Percentiles rank a stretch among this genome's conserved stretches.
Evolutionary conservation across 2,329 filamentous ascomycete species (phyloP).

Genomic region (Hypoxylon sp.): DNA sequence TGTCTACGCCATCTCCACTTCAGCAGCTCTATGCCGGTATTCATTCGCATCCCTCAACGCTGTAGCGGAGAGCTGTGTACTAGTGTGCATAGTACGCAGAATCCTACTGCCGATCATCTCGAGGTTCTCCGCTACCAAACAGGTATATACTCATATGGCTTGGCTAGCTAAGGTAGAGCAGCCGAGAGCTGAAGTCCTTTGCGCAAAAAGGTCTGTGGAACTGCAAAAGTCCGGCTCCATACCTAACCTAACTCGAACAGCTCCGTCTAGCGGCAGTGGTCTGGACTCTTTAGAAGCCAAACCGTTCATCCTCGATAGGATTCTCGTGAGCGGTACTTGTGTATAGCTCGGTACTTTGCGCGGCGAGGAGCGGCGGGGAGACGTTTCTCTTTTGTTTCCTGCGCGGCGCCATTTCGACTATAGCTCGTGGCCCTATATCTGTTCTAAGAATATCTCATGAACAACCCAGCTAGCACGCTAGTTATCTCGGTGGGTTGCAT

Average conservation of each 20-base stretch:
- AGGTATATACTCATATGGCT: background rate
- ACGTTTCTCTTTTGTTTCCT: conserved; percentile 5
- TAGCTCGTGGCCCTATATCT: conserved; percentile 1
- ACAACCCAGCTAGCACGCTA: no score
- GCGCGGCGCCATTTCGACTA: background rate
- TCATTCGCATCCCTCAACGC: no score
- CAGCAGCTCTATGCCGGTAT: background rate
- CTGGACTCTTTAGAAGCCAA: background rate
- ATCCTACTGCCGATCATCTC: conserved; percentile 7
- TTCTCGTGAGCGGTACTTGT: conserved; percentile 1
- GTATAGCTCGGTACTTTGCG: background rate
- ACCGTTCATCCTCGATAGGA: background rate
- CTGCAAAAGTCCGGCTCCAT: background rate
- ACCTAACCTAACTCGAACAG: background rate
- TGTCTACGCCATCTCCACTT: conserved; percentile 13
- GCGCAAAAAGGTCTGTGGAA: background rate
- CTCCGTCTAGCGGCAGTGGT: no score
- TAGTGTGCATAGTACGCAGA: no score
- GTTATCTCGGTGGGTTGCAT: no score
- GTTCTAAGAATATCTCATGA: conserved; percentile 11
- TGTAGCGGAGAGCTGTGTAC: no score
- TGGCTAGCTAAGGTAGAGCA: background rate
- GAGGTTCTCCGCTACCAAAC: background rate
- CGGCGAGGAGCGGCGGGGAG: conserved; percentile 5
- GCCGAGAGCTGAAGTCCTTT: background rate